Evolutionary conservation across 2,329 filamentous ascomycete genomes (phyloP).

Genomic region (Calonectria honghensis): DNA sequence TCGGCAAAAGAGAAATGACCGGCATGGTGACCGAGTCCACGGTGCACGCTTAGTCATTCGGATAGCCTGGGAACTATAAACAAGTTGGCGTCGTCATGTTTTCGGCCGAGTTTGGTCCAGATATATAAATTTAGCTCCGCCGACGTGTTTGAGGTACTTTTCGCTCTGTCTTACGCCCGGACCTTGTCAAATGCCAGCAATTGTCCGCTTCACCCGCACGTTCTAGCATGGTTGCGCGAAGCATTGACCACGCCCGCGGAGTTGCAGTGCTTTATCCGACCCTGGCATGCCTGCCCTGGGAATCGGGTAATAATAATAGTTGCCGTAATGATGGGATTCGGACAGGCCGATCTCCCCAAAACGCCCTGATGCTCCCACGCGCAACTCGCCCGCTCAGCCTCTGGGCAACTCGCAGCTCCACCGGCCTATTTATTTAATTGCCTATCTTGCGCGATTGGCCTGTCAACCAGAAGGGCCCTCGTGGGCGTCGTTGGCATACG

Average conservation of each 20-base stretch:
- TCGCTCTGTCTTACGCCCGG: background rate
- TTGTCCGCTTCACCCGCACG: background rate
- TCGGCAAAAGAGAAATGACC: background rate
- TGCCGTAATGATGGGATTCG: background rate
- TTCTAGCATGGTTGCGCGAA: background rate
- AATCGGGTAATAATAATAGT: background rate
- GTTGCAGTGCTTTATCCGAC: background rate
- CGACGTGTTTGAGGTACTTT: background rate
- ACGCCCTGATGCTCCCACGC: background rate
- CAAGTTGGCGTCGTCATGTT: background rate
- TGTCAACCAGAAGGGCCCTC: background rate
- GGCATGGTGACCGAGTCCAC: background rate
- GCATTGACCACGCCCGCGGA: background rate
- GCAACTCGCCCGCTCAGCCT: background rate
- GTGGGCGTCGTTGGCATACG: background rate
- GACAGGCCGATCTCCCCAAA: background rate
- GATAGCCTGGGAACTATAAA: background rate
- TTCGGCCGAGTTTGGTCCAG: background rate
- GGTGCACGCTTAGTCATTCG: background rate
- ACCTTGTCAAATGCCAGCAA: background rate
- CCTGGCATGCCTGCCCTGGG: conserved; percentile 4
- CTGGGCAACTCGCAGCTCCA: background rate
- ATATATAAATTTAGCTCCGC: background rate
- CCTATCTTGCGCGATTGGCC: background rate
- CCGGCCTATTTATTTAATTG: background rate